phyloP scores from a whole-genome alignment of 495 filamentous ascomycete species.

The Penicillium desertorum region DNA sequence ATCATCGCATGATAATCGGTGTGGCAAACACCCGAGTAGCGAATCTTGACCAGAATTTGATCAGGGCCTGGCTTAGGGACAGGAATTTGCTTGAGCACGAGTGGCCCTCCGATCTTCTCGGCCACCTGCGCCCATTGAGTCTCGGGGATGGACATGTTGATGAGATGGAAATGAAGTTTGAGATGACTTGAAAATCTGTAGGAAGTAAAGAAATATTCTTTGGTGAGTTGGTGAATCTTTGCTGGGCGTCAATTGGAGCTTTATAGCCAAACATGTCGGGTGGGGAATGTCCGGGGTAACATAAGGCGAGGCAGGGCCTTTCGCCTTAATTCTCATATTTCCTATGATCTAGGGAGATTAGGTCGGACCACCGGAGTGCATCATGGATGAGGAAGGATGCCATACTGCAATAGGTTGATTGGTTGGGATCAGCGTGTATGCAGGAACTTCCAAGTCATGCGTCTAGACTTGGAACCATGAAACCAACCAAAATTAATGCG shows the following conservation, averaged over 20 bases:
- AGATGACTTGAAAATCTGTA: too few species aligned
- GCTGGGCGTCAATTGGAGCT: not conserved
- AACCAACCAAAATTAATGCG: not conserved
- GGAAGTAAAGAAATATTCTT: not conserved
- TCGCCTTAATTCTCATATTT: not conserved
- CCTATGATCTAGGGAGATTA: not conserved
- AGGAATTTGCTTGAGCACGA: slow-evolving; percentile 74
- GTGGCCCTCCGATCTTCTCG: slow-evolving; percentile 71
- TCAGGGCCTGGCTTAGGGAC: slow-evolving; percentile 76
- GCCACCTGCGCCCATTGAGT: slow-evolving; percentile 85
- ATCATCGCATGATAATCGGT: slow-evolving; percentile 80
- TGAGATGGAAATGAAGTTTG: not conserved
- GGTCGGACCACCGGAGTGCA: not conserved
- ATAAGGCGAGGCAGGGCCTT: not conserved
- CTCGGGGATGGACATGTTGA: slow-evolving; percentile 52
- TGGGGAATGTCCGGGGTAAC: not conserved
- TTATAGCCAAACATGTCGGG: not conserved
- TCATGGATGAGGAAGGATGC: not conserved
- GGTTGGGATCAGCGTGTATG: not conserved
- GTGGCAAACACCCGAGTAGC: slow-evolving; percentile 89
- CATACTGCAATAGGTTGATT: not conserved
- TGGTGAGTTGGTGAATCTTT: not conserved
- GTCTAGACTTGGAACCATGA: not conserved
- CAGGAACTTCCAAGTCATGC: not conserved
- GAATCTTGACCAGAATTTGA: slow-evolving; percentile 85